Evolutionary conservation across 83 land plant species (phyloP).

Genomic region (Larix sibirica): DNA sequence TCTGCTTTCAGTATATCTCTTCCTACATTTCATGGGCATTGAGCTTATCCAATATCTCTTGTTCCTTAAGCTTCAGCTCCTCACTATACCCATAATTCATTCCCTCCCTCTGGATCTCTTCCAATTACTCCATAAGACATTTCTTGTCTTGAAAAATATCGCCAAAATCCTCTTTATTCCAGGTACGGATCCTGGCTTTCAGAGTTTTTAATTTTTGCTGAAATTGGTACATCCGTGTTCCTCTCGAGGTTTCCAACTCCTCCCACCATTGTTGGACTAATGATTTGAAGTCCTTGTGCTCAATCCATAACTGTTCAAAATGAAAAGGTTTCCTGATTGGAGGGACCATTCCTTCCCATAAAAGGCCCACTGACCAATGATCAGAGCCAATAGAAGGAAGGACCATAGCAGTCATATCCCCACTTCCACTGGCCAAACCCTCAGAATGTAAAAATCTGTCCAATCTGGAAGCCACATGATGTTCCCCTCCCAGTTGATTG

Average conservation of each 20-base stretch:
- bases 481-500: neutral
- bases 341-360: no score
- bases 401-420: neutral
- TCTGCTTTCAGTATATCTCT: neutral
- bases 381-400: neutral
- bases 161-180: neutral
- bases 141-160: neutral
- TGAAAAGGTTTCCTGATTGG: no score
- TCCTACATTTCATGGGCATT: neutral
- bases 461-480: neutral
- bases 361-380: neutral
- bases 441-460: neutral
- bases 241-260: neutral
- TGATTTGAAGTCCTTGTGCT: neutral
- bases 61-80: neutral
- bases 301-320: no score
- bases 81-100: neutral
- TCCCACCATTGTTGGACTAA: neutral
- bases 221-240: neutral
- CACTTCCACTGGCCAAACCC: no score
- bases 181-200: neutral
- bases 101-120: neutral
- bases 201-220: neutral
- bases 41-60: neutral
- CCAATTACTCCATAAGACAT: neutral